Evolutionary conservation across 2,329 filamentous ascomycete genomes (phyloP).

Genomic region (Purpureocillium lavendulum): DNA sequence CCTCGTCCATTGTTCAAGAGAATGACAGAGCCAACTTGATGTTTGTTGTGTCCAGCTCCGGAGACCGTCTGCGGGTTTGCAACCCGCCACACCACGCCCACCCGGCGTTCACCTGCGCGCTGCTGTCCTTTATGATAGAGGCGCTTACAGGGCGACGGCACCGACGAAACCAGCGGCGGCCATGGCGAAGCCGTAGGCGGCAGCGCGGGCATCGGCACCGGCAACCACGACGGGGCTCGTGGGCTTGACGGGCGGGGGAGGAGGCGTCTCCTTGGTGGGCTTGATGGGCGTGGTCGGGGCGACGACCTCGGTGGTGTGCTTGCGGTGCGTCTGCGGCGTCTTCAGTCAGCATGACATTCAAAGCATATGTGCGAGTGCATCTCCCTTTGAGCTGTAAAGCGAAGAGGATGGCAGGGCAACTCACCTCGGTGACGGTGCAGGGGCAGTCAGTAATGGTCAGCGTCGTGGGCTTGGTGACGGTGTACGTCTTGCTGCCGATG

Average conservation of each 20-base stretch:
- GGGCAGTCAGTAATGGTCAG: conserved; percentile 48
- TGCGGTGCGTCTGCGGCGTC: too few relatives aligned
- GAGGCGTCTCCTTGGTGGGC: conserved; percentile 2
- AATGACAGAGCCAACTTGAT: too few relatives aligned
- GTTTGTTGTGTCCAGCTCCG: too few relatives aligned
- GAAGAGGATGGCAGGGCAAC: conserved; percentile 5
- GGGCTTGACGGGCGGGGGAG: background rate
- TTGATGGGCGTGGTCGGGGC: conserved; percentile 2
- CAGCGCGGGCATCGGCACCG: conserved; percentile 9
- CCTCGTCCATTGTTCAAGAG: too few relatives aligned
- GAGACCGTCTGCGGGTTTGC: too few relatives aligned
- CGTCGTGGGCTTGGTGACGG: conserved; percentile 43
- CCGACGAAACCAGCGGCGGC: conserved; percentile 18
- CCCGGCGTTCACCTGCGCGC: background rate
- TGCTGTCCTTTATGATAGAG: background rate
- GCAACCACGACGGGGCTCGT: conserved; percentile 8
- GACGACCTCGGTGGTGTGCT: too few relatives aligned
- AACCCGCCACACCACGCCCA: too few relatives aligned
- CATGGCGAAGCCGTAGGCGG: conserved; percentile 14
- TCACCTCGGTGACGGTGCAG: conserved; percentile 33
- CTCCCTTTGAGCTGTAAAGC: too few relatives aligned
- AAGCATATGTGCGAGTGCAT: too few relatives aligned
- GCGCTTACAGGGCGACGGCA: conserved; percentile 20
- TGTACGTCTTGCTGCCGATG: conserved; percentile 42
- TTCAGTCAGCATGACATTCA: too few relatives aligned